phyloP scores from a whole-genome alignment of 805 yeast species.

The Yamadazyma tumulicola region DNA sequence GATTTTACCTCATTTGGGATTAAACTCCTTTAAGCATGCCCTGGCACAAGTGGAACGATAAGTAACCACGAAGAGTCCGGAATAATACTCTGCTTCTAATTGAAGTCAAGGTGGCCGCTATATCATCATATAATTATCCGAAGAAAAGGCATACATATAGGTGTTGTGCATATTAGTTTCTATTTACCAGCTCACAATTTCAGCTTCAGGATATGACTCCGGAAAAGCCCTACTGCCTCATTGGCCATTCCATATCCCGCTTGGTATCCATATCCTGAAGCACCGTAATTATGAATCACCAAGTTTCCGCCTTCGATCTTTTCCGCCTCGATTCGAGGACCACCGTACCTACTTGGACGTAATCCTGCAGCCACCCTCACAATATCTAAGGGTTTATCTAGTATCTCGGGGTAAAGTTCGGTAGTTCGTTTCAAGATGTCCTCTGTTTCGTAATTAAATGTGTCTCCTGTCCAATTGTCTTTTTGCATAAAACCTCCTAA shows the following conservation, averaged over 20 bases:
- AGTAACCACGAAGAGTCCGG: no score
- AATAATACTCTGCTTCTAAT: no score
- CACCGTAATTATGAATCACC: slow-evolving; percentile 54
- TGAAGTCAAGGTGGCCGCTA: no score
- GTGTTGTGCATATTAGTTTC: no score
- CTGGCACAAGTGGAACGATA: no score
- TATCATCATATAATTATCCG: no score
- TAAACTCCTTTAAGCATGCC: no score
- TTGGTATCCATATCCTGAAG: slow-evolving; percentile 10
- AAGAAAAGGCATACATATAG: no score
- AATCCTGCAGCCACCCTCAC: slow-evolving; percentile 69
- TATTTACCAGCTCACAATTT: no score
- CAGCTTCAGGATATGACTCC: no score
- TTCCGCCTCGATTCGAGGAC: slow-evolving; percentile 65
- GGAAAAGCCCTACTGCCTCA: slow-evolving; percentile 39
- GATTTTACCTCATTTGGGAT: no score
- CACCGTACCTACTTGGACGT: slow-evolving; percentile 78
- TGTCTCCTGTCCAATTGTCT: slow-evolving; percentile 60
- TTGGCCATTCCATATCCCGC: slow-evolving; percentile 61
- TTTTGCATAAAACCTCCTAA: slow-evolving; percentile 74
- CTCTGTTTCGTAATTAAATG: slow-evolving; percentile 53
- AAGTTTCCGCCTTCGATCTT: slow-evolving; percentile 21
- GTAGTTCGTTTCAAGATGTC: slow-evolving; percentile 62
- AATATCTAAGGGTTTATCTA: slow-evolving; percentile 41
- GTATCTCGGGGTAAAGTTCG: slow-evolving; percentile 37